phyloP scores from a whole-genome alignment of 2,329 filamentous ascomycete species.

The Aspergillus ibericus region DNA sequence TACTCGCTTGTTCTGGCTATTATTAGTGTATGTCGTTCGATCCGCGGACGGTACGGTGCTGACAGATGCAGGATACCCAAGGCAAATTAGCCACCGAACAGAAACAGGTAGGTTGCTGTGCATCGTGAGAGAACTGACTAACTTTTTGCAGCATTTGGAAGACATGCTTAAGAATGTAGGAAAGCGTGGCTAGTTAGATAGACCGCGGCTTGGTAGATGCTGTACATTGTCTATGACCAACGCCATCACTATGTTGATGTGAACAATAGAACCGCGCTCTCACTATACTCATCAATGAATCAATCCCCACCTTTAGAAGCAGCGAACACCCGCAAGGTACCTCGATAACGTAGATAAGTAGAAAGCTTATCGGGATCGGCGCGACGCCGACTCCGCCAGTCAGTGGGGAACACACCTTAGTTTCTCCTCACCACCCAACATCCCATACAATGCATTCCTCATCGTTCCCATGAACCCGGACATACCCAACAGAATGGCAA shows the following conservation, averaged over 20 bases:
- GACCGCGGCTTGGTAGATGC: neutral
- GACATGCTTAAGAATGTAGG: constrained; percentile 39
- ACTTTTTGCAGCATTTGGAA: constrained; percentile 39
- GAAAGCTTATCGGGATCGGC: constrained; percentile 11
- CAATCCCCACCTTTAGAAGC: too few species aligned
- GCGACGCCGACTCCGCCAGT: constrained; percentile 9
- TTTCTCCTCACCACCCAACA: neutral
- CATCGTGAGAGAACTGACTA: constrained; percentile 11
- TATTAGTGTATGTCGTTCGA: constrained; percentile 60
- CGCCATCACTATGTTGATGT: too few species aligned
- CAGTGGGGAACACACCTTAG: neutral
- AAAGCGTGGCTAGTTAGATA: constrained; percentile 26
- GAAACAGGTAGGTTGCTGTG: constrained; percentile 48
- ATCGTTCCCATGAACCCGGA: neutral
- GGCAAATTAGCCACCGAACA: constrained; percentile 64
- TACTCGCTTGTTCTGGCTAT: constrained; percentile 94
- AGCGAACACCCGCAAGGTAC: neutral
- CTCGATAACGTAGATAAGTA: neutral
- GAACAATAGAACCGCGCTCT: neutral
- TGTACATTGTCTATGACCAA: neutral
- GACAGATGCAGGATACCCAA: constrained; percentile 42
- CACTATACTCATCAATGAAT: too few species aligned
- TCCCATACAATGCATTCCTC: neutral
- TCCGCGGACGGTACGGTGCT: constrained; percentile 1
- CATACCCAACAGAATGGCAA: constrained; percentile 14